Percentiles rank a stretch among this genome's conserved stretches.
Conservation (phyloP, 306 rosid species). For the Rosa persica region DNA sequence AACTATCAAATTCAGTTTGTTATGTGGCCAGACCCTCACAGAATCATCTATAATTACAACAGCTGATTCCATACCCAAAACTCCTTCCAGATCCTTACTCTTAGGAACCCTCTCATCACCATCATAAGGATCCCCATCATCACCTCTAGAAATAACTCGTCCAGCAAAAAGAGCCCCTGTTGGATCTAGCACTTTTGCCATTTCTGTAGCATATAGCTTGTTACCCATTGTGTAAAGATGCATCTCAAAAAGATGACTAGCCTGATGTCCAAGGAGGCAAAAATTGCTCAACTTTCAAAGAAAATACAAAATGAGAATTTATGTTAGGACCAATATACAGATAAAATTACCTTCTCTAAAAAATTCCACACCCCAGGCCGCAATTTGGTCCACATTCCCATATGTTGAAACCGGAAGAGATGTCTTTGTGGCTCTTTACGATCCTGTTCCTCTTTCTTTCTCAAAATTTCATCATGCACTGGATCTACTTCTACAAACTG, state of each 20-base stretch:
- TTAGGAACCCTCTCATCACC: conserved; percentile 88
- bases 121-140: conserved; percentile 72
- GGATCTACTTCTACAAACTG: conserved; percentile 97
- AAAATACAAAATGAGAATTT: conserved; percentile 16
- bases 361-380: conserved; percentile 98
- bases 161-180: conserved; percentile 80
- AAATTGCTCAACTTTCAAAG: conserved; percentile 23
- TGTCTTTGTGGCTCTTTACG: conserved; percentile 78
- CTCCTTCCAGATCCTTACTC: conserved; percentile 98
- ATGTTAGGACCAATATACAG: conserved; percentile 4
- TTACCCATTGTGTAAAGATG: conserved; percentile 99
- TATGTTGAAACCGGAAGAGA: conserved; percentile 88
- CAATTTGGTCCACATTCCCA: conserved; percentile 99
- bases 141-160: conserved; percentile 94
- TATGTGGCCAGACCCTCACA: conserved; percentile 99
- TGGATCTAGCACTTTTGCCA: conserved; percentile 99
- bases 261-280: conserved; percentile 52
- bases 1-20: conserved; percentile 91
- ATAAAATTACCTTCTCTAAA: conserved; percentile 77
- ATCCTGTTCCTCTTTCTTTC: conserved; percentile 89
- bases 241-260: conserved; percentile 89
- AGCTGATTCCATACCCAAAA: conserved; percentile 96
- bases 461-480: conserved; percentile 83
- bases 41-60: conserved; percentile 97
- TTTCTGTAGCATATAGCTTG: conserved; percentile 95